These are phyloP conservation scores for Cicer bijugum DNA, from an alignment of 306 rosid species.

Conservation along the genomic window DNA sequence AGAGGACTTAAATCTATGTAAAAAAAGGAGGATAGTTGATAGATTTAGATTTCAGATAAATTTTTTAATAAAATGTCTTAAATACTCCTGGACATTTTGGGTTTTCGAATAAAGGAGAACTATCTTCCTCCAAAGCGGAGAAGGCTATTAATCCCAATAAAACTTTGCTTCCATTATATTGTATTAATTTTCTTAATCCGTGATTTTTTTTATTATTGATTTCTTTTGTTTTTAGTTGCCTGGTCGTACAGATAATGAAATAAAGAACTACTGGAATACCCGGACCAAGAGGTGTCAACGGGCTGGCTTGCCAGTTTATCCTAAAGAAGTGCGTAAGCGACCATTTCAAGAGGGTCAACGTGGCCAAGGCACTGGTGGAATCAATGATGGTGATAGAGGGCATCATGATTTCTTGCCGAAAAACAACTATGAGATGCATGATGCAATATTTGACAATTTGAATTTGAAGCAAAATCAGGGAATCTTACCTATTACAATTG, in stretches of 20 bases:
- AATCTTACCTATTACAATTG: slow-evolving; percentile 53
- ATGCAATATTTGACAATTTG: slow-evolving; percentile 60
- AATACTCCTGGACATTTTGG: slow-evolving; percentile 12
- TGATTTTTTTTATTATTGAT: slow-evolving; percentile 33
- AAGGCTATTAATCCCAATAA: slow-evolving; percentile 1
- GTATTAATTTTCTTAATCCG: slow-evolving; percentile 22
- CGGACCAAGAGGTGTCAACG: slow-evolving; percentile 84
- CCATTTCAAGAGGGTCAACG: slow-evolving; percentile 61
- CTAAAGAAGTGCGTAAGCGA: slow-evolving; percentile 67
- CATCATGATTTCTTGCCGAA: slow-evolving; percentile 54
- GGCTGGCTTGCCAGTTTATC: slow-evolving; percentile 93
- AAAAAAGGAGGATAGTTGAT: slow-evolving; percentile 10
- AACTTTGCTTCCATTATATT: slow-evolving; percentile 17
- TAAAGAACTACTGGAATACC: slow-evolving; percentile 98
- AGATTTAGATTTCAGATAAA: slow-evolving; percentile 1
- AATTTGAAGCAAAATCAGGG: slow-evolving; percentile 58
- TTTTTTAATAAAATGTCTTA: slow-evolving; percentile 6
- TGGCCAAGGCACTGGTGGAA: slow-evolving; percentile 53
- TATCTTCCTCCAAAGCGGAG: slow-evolving; percentile 4
- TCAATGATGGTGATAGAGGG: slow-evolving; percentile 54
- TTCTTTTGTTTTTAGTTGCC: slow-evolving; percentile 71
- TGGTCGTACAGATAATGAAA: slow-evolving; percentile 98
- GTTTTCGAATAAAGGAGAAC: slow-evolving; percentile 8
- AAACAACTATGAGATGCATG: slow-evolving; percentile 64
- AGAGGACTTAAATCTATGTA: neutral